These are phyloP conservation scores for Vicia villosa DNA, from an alignment of 306 rosid species.

Conservation along the genomic window DNA sequence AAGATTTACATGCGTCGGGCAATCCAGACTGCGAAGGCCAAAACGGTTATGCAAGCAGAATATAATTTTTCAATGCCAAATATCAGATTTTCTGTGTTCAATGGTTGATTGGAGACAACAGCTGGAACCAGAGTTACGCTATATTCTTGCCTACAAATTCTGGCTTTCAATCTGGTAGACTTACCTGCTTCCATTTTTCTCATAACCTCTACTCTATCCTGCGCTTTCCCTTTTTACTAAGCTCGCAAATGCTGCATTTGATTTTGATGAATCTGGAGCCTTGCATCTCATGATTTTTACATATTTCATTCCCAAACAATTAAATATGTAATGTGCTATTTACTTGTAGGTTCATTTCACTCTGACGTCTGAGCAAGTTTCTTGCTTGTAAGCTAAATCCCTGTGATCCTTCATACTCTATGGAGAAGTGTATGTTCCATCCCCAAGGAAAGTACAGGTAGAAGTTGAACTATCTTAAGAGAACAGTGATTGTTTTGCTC, in stretches of 20 bases:
- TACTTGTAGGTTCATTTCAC: conserved; percentile 24
- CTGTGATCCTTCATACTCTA: conserved; percentile 3
- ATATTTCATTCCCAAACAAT: conserved; percentile 19
- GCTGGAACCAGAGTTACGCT: neutral
- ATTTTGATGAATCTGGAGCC: conserved; percentile 7
- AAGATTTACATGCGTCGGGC: neutral
- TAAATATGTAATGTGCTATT: conserved; percentile 20
- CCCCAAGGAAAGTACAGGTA: conserved; percentile 20
- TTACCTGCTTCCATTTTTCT: conserved; percentile 26
- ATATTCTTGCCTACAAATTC: conserved; percentile 19
- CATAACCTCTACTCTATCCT: conserved; percentile 14
- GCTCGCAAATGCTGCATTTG: conserved; percentile 7
- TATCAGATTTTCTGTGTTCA: neutral
- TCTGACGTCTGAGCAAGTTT: conserved; percentile 21
- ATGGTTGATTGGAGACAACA: conserved; percentile 8
- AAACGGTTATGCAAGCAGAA: neutral
- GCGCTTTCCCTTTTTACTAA: conserved; percentile 21
- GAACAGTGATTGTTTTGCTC: conserved; percentile 13
- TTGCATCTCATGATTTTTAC: conserved; percentile 21
- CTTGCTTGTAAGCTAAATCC: conserved; percentile 8
- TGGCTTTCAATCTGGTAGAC: conserved; percentile 31
- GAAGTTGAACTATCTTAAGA: conserved; percentile 1
- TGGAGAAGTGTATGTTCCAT: conserved; percentile 31
- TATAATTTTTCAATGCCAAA: conserved; percentile 8
- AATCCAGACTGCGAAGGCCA: neutral